Evolutionary conservation across 805 yeast genomes (phyloP).

Genomic region (Metschnikowia noctiluminum): DNA sequence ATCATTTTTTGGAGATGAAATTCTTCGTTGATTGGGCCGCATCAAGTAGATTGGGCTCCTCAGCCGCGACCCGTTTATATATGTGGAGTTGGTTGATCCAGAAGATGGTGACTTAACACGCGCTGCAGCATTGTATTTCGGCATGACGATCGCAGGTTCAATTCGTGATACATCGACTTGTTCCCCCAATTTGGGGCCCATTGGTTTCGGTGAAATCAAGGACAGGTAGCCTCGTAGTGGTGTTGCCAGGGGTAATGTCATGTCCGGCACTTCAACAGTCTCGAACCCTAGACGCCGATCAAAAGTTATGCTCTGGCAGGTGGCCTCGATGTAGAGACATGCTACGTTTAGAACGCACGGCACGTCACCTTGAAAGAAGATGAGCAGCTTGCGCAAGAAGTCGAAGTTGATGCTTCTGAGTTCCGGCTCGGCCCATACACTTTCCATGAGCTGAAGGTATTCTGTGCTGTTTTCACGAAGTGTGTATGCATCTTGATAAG

Average conservation of each 20-base stretch:
- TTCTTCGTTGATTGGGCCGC: neutral
- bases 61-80: conserved; percentile 1
- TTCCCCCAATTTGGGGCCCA: conserved; percentile 5
- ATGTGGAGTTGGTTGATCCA: neutral
- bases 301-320: conserved; percentile 26
- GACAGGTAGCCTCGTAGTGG: conserved; percentile 2
- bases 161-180: neutral
- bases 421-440: conserved; percentile 22
- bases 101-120: neutral
- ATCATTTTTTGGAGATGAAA: neutral
- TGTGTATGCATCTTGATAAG: conserved; percentile 5
- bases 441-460: conserved; percentile 8
- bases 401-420: conserved; percentile 34
- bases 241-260: neutral
- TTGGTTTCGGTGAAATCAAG: neutral
- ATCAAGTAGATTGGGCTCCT: neutral
- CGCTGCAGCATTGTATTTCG: neutral
- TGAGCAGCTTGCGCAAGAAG: conserved; percentile 39
- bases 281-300: conserved; percentile 10
- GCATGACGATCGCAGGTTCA: neutral
- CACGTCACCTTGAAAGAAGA: conserved; percentile 45
- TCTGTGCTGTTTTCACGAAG: conserved; percentile 22
- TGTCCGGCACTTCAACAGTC: neutral
- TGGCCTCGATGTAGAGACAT: conserved; percentile 27
- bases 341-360: conserved; percentile 36